phyloP scores from a whole-genome alignment of 768 basidiomycete species.

The Kwoniella sp. region DNA sequence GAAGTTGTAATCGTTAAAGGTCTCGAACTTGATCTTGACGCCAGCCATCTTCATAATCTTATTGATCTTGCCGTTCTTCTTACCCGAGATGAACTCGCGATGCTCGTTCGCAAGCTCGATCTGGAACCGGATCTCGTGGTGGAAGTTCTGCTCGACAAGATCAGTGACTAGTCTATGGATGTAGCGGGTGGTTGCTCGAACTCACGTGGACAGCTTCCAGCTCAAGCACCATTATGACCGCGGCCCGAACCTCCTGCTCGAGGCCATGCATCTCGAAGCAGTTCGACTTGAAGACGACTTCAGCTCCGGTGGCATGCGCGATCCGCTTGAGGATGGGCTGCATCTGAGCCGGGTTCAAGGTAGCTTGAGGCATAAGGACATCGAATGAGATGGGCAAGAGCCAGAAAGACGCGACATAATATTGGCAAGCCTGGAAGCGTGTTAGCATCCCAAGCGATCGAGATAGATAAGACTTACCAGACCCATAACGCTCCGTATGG shows the following conservation, averaged over 20 bases:
- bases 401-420: conserved; percentile 97
- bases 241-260: conserved; percentile 82
- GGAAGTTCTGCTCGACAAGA: conserved; percentile 62
- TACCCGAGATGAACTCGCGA: conserved; percentile 95
- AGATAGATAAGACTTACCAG: conserved; percentile 60
- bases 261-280: conserved; percentile 95
- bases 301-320: conserved; percentile 78
- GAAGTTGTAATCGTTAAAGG: conserved; percentile 85
- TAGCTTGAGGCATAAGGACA: conserved; percentile 75
- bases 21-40: conserved; percentile 98
- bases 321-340: conserved; percentile 80
- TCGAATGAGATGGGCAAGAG: conserved; percentile 90
- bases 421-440: conserved; percentile 72
- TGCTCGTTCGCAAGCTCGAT: conserved; percentile 97
- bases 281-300: conserved; percentile 94
- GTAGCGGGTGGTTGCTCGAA: conserved; percentile 1
- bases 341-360: conserved; percentile 75
- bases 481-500: conserved; percentile 89
- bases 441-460: background rate
- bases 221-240: conserved; percentile 79
- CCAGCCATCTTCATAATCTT: conserved; percentile 98
- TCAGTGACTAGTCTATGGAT: no score
- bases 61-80: conserved; percentile 99
- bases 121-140: conserved; percentile 96
- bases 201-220: conserved; percentile 83